Base-by-base conservation (phyloP, 148 eudicot species). In the Persicaria maculosa region DNA sequence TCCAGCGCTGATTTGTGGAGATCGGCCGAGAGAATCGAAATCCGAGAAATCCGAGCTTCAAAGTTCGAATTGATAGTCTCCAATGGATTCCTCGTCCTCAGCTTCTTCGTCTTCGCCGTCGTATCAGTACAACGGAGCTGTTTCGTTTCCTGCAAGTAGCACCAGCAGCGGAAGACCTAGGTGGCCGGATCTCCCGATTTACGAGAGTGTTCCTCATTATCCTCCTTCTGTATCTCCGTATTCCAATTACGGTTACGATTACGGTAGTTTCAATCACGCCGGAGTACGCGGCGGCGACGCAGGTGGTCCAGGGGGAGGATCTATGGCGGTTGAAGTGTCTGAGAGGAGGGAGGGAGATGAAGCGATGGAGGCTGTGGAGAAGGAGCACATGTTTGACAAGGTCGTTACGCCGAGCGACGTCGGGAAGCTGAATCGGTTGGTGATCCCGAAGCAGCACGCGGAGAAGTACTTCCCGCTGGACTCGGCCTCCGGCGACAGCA, bases 361-460 rank as follows among this genome's bases (percentile, higher is more conserved):
- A 12, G 5, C 45, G 19, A 14, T 15, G 70, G 70, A 9, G 64
- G 64, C 46, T 40, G 70, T 65, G 70, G 70, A 65, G 45, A 65
- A 36, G 22, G 73, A 71, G 73, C 73, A 71, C 36, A 47, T 71
- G 73, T 82, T 82, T 20, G 55, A 82, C 25, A 82, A 82, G 36
- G 85, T 79, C 50, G 75, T 79, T 58, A 79, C 79, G 9, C 59
- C 69, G 44, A 82, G 80, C 48, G 85, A 82, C 71, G 72, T 82
- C 73, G 73, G 73, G 73, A 82, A 82, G 64, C 77, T 75, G 52
- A 73, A 76, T 25, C 77, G 80, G 0, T 47, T 82, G 4, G 77
- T 79, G 15, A 76, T 82, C 44, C 85, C 85, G 14, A 82, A 79
- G 67, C 77, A 79, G 44, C 75, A 82, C 36, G 85, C 81, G 2